A percentile compares a stretch with the other conserved stretches of the same genome.
Evolutionary conservation across 1,139 yeast genomes (phyloP).

Genomic region (Wickerhamiella infanticola): DNA sequence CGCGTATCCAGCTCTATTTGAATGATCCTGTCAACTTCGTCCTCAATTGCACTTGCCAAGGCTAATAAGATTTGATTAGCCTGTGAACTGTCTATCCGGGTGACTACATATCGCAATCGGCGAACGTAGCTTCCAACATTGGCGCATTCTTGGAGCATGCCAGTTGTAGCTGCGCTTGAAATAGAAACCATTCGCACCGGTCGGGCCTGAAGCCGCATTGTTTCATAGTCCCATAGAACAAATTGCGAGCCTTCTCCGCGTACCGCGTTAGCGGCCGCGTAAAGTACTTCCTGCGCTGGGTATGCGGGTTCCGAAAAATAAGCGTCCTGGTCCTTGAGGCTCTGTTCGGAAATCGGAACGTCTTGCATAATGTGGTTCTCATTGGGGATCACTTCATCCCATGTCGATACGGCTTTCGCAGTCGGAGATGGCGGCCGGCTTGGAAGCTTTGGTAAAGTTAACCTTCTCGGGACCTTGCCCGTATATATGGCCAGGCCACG

Average conservation of each 20-base stretch:
- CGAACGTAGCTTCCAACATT: constrained; percentile 17
- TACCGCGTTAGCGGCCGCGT: constrained; percentile 3
- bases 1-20: constrained; percentile 11
- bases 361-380: background rate
- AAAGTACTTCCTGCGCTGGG: background rate
- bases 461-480: too few relatives aligned
- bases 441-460: background rate
- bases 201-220: background rate
- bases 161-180: constrained; percentile 9
- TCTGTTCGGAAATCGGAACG: background rate
- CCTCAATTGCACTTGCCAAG: constrained; percentile 18
- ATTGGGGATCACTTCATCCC: background rate
- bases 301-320: background rate
- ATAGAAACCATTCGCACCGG: constrained; percentile 14
- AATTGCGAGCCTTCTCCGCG: constrained; percentile 5
- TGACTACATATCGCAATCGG: constrained; percentile 17
- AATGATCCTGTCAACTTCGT: constrained; percentile 7
- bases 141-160: constrained; percentile 13
- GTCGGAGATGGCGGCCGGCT: background rate
- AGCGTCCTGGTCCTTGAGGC: background rate
- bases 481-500: too few relatives aligned
- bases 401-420: background rate
- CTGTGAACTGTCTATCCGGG: constrained; percentile 8
- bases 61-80: constrained; percentile 17
- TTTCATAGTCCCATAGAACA: constrained; percentile 2